A percentile compares a stretch with the other conserved stretches of the same genome.
Evolutionary conservation across 805 yeast genomes (phyloP).

Genomic region (Teunomyces stri): DNA sequence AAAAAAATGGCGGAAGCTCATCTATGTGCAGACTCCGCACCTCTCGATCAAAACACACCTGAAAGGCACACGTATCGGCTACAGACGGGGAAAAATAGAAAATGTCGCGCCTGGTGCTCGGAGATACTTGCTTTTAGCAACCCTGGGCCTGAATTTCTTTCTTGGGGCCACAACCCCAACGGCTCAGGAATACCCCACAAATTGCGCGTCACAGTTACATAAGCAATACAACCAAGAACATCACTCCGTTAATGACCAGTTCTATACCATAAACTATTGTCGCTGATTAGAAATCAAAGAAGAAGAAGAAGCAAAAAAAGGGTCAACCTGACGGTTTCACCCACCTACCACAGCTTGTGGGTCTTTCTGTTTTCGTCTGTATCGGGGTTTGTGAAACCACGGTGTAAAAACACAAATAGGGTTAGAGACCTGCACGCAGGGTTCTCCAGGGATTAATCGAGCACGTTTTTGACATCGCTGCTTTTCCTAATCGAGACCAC

Average conservation of each 20-base stretch:
- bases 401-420: background rate
- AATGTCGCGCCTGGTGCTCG: background rate
- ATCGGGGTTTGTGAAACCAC: background rate
- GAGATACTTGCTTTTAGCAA: slow-evolving; percentile 2
- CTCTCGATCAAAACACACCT: background rate
- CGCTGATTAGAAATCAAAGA: too few species aligned
- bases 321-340: too few species aligned
- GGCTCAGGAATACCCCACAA: background rate
- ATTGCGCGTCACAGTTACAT: background rate
- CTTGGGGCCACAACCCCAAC: background rate
- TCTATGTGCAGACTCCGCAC: background rate
- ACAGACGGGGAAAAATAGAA: background rate
- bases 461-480: slow-evolving; percentile 3
- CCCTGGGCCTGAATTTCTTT: background rate
- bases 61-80: background rate
- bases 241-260: too few species aligned
- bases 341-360: too few species aligned
- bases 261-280: too few species aligned
- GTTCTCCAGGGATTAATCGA: background rate
- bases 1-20: too few species aligned
- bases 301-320: too few species aligned
- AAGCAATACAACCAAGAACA: too few species aligned
- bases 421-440: background rate
- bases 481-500: background rate
- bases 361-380: background rate